phyloP scores from a whole-genome alignment of 2,329 filamentous ascomycete species.

The Magnaporthiopsis rhizophila region DNA sequence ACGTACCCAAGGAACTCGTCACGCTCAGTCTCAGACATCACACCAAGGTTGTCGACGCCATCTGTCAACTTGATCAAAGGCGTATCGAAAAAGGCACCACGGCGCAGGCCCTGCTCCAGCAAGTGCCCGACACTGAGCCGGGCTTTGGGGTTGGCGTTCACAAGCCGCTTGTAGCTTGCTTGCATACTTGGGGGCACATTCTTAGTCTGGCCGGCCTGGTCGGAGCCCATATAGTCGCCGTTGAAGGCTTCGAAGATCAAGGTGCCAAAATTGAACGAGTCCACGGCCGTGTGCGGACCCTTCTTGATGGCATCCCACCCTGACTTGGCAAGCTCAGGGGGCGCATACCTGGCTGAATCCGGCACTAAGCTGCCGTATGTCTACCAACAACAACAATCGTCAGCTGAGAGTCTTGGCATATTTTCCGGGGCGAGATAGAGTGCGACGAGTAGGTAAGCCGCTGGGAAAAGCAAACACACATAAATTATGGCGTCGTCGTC shows the following conservation, averaged over 20 bases:
- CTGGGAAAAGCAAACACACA: constrained; percentile 30
- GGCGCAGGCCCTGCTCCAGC: constrained; percentile 76
- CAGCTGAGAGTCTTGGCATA: neutral
- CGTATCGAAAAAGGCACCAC: constrained; percentile 85
- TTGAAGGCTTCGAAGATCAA: constrained; percentile 90
- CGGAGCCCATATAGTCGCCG: constrained; percentile 65
- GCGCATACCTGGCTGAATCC: constrained; percentile 74
- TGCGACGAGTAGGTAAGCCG: constrained; percentile 11
- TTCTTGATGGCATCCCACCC: constrained; percentile 92
- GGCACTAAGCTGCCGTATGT: constrained; percentile 83
- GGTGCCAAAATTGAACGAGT: constrained; percentile 79
- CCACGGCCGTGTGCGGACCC: constrained; percentile 70
- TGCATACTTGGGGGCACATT: constrained; percentile 84
- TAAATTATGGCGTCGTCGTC: constrained; percentile 93
- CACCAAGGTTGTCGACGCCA: constrained; percentile 82
- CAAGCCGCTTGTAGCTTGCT: constrained; percentile 79
- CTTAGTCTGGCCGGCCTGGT: constrained; percentile 80
- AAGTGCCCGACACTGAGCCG: constrained; percentile 79
- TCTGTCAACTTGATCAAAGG: constrained; percentile 87
- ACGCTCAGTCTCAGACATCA: constrained; percentile 77
- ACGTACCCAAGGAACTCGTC: constrained; percentile 69
- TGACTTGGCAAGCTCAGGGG: constrained; percentile 75
- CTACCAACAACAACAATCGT: constrained; percentile 28
- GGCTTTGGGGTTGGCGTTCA: constrained; percentile 83
- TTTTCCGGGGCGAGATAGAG: neutral